phyloP scores from a whole-genome alignment of 345 rosid species.

The Eucalyptus sp. region DNA sequence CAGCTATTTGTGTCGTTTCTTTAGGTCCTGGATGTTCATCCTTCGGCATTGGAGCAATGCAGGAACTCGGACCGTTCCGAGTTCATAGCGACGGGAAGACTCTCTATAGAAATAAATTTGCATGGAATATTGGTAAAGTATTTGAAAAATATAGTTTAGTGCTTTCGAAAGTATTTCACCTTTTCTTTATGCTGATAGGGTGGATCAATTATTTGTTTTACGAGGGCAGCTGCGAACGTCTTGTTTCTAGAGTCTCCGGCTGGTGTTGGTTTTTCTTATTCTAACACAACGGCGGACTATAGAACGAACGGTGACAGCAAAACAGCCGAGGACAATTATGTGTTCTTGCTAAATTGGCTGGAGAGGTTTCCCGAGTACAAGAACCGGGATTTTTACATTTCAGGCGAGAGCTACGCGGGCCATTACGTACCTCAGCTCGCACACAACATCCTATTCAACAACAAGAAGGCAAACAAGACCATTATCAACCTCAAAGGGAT shows the following conservation, averaged over 20 bases:
- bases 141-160: not conserved
- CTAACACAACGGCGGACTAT: not conserved
- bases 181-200: not conserved
- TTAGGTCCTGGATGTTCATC: constrained; percentile 39
- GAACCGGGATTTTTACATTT: not conserved
- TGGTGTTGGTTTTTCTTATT: not conserved
- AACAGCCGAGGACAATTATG: not conserved
- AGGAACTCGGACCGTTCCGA: constrained; percentile 35
- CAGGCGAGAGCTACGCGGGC: constrained; percentile 13
- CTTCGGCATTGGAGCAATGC: constrained; percentile 31
- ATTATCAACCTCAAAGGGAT: constrained; percentile 16
- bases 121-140: constrained; percentile 2
- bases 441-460: constrained; percentile 43
- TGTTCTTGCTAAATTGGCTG: not conserved
- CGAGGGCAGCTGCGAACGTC: constrained; percentile 42
- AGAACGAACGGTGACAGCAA: not conserved
- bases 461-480: constrained; percentile 15
- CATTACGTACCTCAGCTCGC: constrained; percentile 89
- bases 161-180: not conserved
- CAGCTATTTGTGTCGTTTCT: not conserved
- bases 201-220: not conserved
- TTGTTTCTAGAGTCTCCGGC: not conserved
- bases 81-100: constrained; percentile 31
- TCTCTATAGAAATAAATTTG: constrained; percentile 9
- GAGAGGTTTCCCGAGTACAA: not conserved